Conservation (phyloP, 2,329 filamentous ascomycete genomes). For the Polychaeton citri region DNA sequence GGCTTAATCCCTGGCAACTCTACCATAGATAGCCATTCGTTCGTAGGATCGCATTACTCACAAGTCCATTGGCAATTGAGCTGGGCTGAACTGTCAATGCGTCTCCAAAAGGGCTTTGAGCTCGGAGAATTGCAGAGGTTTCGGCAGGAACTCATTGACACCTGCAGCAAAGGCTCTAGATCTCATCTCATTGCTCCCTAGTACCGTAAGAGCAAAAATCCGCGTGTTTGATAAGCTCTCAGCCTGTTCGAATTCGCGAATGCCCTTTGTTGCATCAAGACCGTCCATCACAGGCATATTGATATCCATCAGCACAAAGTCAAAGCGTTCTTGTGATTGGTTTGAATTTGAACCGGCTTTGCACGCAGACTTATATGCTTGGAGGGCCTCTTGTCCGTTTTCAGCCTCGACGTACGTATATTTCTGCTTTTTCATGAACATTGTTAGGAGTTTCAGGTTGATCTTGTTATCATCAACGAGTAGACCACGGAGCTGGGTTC, state of each 20-base stretch:
- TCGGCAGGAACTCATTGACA: conserved; percentile 19
- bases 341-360: not conserved
- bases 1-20: no score
- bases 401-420: conserved; percentile 30
- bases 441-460: conserved; percentile 19
- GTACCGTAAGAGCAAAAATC: conserved; percentile 16
- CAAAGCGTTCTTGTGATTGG: conserved; percentile 11
- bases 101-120: conserved; percentile 7
- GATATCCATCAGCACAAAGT: conserved; percentile 37
- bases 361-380: conserved; percentile 23
- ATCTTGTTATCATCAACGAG: conserved; percentile 22
- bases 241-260: conserved; percentile 17
- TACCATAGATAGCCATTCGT: no score
- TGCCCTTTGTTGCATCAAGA: conserved; percentile 20
- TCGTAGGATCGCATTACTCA: no score
- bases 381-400: conserved; percentile 37
- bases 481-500: conserved; percentile 12
- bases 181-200: conserved; percentile 14
- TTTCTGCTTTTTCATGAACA: conserved; percentile 20
- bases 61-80: no score
- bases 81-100: no score
- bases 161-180: conserved; percentile 13
- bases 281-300: conserved; percentile 21
- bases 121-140: conserved; percentile 17
- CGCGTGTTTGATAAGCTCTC: conserved; percentile 4